A percentile compares a stretch with the other conserved stretches of the same genome.
phyloP scores from a whole-genome alignment of 2,329 filamentous ascomycete genomes.

The Conoideocrella luteorostrata region DNA sequence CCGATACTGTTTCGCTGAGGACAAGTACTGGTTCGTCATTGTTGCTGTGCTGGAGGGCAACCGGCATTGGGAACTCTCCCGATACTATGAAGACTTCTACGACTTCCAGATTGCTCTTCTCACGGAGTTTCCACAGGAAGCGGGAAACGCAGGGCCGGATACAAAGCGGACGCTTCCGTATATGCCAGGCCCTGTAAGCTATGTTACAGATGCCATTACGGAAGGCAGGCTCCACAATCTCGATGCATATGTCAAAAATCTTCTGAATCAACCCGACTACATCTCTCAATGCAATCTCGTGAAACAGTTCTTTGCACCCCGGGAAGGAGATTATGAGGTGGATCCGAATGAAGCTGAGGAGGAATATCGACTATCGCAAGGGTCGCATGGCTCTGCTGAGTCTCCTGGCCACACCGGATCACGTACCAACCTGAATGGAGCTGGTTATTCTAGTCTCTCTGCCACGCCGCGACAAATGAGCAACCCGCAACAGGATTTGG shows the following conservation, averaged over 20 bases:
- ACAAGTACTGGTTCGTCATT: slow-evolving; percentile 98
- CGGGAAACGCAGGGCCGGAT: slow-evolving; percentile 67
- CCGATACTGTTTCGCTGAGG: slow-evolving; percentile 89
- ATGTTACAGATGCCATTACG: slow-evolving; percentile 96
- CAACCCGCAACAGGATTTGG: slow-evolving; percentile 34
- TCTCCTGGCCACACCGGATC: slow-evolving; percentile 56
- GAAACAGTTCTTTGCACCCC: slow-evolving; percentile 82
- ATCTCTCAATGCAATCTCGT: slow-evolving; percentile 82
- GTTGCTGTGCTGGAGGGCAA: slow-evolving; percentile 88
- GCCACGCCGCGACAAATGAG: slow-evolving; percentile 38
- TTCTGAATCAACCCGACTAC: slow-evolving; percentile 74
- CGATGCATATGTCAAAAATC: slow-evolving; percentile 90
- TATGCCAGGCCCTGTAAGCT: slow-evolving; percentile 96
- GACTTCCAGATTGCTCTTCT: slow-evolving; percentile 96
- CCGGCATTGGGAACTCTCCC: slow-evolving; percentile 83
- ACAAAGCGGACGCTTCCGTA: slow-evolving; percentile 83
- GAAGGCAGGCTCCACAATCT: slow-evolving; percentile 88
- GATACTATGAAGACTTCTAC: slow-evolving; percentile 98
- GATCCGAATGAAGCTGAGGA: slow-evolving; percentile 68
- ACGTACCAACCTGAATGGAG: slow-evolving; percentile 54
- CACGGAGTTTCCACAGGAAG: slow-evolving; percentile 85
- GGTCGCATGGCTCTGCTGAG: slow-evolving; percentile 61
- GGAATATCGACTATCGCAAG: slow-evolving; percentile 68
- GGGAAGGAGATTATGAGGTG: slow-evolving; percentile 89
- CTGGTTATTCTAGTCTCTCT: slow-evolving; percentile 46